Evolutionary conservation across 2,329 filamentous ascomycete genomes (phyloP), one percentile per base, ranked within the genome.

Genomic region (Apiospora aurea): DNA sequence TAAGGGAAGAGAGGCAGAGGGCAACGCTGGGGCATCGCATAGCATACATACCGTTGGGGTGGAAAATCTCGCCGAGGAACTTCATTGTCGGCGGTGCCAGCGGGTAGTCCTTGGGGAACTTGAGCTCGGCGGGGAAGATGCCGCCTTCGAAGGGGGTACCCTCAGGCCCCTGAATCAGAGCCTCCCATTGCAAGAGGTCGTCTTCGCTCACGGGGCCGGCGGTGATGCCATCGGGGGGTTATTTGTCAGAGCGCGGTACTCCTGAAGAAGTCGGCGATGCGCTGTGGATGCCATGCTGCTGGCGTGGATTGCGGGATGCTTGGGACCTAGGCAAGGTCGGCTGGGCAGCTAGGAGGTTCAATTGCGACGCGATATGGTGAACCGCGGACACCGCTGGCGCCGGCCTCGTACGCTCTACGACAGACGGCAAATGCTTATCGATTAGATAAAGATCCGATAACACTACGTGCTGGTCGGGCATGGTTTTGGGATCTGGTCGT

Each of bases 161-260:
- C 80, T 97, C 95, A 16, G 96, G 96, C 0, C 96, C 96, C 83
- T 97, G 93, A 79, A 99, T 98, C 74, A 98, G 86, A 11, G 95
- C 96, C 85, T 99, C 96, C 96, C 96, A 99, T 79, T 94, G 87
- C 78, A 98, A 93, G 80, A 98, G 91, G 85, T 99, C 95, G 82
- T 98, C 96, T 86, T 99, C 96, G 75, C 90, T 93, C 73, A 98
- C 87, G 46, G 96, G 96, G 26, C 96, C 96, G 21, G 96, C 96
- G 72, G 94, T 97, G 84, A 99, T 98, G 82, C 96, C 96, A 74
- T 98, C 96, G n/a, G 96, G 96, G 96, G 94, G 83, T 97, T 96
- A 80, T 94, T 96, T 75, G 95, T 96, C 74, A 99, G 92, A 75
- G 93, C 91, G 80, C 94, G 94, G 87, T 99, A 99, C 87, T 99